A percentile compares a stretch with the other conserved stretches of the same genome.
Conservation (phyloP, 2,329 filamentous ascomycete species). For the Kalaharituber pfeilii region DNA sequence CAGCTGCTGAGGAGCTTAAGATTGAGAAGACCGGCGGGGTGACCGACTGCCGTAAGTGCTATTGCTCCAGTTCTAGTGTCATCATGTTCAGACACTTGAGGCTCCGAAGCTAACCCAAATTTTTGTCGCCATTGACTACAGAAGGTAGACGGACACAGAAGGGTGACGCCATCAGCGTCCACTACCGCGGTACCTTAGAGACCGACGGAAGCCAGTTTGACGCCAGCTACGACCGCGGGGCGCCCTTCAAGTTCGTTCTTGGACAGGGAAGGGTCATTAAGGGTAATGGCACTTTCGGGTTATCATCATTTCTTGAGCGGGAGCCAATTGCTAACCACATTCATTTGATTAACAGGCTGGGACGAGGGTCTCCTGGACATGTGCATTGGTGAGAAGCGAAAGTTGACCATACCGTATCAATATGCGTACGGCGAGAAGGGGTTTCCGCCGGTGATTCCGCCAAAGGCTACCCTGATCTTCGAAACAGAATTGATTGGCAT, state of each 20-base stretch:
- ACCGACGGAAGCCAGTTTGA: conserved; percentile 66
- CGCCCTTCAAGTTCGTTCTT: conserved; percentile 61
- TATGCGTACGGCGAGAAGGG: conserved; percentile 61
- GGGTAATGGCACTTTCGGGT: too few relatives aligned
- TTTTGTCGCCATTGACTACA: conserved; percentile 7
- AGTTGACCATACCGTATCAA: conserved; percentile 73
- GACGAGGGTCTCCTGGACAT: conserved; percentile 63
- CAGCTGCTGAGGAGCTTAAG: conserved; percentile 23
- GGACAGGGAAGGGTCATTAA: conserved; percentile 74
- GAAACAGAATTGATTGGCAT: conserved; percentile 83
- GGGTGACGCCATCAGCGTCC: conserved; percentile 68
- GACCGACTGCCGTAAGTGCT: too few relatives aligned
- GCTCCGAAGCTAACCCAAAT: conserved; percentile 59
- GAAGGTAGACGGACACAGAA: conserved; percentile 30
- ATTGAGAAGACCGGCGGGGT: conserved; percentile 60
- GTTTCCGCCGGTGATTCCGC: conserved; percentile 43
- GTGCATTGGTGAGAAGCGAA: conserved; percentile 89
- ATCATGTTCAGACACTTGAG: too few relatives aligned
- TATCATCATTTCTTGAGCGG: too few relatives aligned
- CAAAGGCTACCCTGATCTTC: conserved; percentile 43
- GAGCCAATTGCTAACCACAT: too few relatives aligned
- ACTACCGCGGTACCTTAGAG: conserved; percentile 71
- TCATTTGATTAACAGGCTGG: not conserved
- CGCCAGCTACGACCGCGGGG: conserved; percentile 57
- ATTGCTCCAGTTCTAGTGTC: too few relatives aligned